Evolutionary conservation across 441 rosid species (phyloP).

Genomic region (Mallotus repandus): DNA sequence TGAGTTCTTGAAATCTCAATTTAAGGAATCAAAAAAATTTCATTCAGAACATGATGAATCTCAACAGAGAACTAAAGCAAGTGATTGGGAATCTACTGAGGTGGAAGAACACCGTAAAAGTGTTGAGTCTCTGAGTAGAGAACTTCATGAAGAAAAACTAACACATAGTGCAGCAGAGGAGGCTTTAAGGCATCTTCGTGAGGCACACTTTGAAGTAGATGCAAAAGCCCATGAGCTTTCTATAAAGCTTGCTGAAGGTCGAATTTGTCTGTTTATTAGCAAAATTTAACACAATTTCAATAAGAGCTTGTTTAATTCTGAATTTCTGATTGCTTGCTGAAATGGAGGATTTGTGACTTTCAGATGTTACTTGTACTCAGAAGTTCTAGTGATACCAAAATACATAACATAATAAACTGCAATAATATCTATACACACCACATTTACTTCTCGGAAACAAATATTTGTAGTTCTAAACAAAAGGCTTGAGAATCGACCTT

Average conservation of each 20-base stretch:
- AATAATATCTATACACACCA: not conserved
- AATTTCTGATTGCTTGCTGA: not conserved
- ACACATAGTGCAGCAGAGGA: slow-evolving; percentile 81
- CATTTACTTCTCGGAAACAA: too few relatives aligned
- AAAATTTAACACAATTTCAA: slow-evolving; percentile 5
- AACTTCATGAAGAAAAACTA: slow-evolving; percentile 67
- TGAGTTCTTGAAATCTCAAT: slow-evolving; percentile 72
- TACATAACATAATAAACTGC: not conserved
- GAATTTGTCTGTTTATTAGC: slow-evolving; percentile 22
- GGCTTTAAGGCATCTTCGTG: slow-evolving; percentile 83
- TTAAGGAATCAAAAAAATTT: slow-evolving; percentile 46
- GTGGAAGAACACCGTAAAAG: slow-evolving; percentile 42
- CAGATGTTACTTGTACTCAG: not conserved
- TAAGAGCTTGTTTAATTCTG: not conserved
- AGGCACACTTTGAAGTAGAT: slow-evolving; percentile 74
- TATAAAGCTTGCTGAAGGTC: slow-evolving; percentile 79
- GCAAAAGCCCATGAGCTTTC: slow-evolving; percentile 65
- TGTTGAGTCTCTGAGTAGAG: slow-evolving; percentile 55
- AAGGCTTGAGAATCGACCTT: slow-evolving; percentile 4
- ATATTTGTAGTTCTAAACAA: not conserved
- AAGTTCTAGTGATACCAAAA: not conserved
- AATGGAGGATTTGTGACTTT: not conserved
- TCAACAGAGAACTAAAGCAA: slow-evolving; percentile 28
- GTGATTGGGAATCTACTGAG: slow-evolving; percentile 28
- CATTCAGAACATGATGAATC: slow-evolving; percentile 27